Evolutionary conservation across 768 basidiomycete genomes (phyloP), one percentile per base, ranked within the genome.

Genomic region (Leccinum subtestaceum): DNA sequence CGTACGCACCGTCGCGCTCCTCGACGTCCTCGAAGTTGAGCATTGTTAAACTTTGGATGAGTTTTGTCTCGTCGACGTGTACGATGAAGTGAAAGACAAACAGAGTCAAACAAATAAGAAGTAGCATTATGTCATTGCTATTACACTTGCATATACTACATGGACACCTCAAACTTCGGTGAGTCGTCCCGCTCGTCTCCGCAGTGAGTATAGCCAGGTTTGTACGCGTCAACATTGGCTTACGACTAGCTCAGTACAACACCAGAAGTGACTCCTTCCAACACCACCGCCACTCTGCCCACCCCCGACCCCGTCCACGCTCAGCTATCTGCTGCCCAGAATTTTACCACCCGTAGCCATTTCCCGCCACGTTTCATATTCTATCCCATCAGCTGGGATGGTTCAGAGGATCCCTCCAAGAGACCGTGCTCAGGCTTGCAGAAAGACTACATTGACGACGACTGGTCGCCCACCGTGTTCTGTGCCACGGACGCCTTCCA

Each of bases 21-120:
- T 98, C 95, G 60, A 96, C 93, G 73, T 97, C 95, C 76, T 98
- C 95, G 69, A 96, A 95, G 75, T 91, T 91, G 69, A 88, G 74
- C 87, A 89, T 89, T 43, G 50, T 74, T 59, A 21, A 55, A 58
- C 63, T 67, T 70, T 62, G 32, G 32, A 12, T 34, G 32, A 34
- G 27, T 27, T 23, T 31, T 34, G 32, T 57, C 75, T 71, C 27
- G 60, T 58, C 63, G 62, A 72, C 70, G 70, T 71, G 70, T 68
- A 57, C 52, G 56, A 57, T 36, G 47, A 49, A 49, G 58, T 51
- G 43, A 52, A n/a, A 19, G 31, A 55, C 56, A 68, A 68, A 68
- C 55, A 65, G 59, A 29, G 36, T 27, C 63, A 70, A 63, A 65
- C 32, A 68, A 56, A 56, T 49, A 21, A 19, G 29, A 4, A 12